Evolutionary conservation across 1,139 yeast species (phyloP), one percentile per base, ranked within the genome.

Genomic region (Candida sanyaensis): DNA sequence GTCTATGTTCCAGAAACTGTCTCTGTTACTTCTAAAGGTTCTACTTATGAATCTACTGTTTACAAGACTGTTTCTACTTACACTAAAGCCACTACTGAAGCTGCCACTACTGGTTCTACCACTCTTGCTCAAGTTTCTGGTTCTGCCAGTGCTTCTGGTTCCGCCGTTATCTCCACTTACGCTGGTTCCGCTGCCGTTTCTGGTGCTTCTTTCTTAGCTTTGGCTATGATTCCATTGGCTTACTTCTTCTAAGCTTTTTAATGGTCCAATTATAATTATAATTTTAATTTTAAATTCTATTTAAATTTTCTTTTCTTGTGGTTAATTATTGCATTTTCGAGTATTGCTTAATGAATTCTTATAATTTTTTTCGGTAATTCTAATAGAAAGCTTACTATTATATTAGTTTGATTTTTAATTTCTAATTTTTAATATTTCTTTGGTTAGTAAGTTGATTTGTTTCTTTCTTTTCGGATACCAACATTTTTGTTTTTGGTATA

Each of bases 1-100:
- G 53, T 50, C 50, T 24, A 55, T 55, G 55, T 50, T 27, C 62
- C 60, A 41, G n/a, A 66, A 50, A 61, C 68, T 46, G 58, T 57
- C 41, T 56, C 83, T 60, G 69, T 77, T 66, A 77, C 82, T 50
- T 69, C 77, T 47, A 78, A 84, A 66, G 59, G 64, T 41, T 59
- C 66, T 59, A 45, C 66, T 59, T 41, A 56, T 44, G 55, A 55
- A 30, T 58, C 69, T 40, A 56, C 65, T 26, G 67, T 64, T 46
- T 61, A 74, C 48, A 53, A 59, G 44, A 49, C 55, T 31, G 57
- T 66, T 51, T 69, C 75, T 23, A 58, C 65, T 26, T 64, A 67
- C 50, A 56, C 64, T n/a, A 59, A 57, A 51, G 52, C 62, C 49
- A 41, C 43, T 41, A 50, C 50, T 32, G 51, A 55, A 21, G 46